Conservation (phyloP, 768 basidiomycete species). For the Trametes sanguinea region DNA sequence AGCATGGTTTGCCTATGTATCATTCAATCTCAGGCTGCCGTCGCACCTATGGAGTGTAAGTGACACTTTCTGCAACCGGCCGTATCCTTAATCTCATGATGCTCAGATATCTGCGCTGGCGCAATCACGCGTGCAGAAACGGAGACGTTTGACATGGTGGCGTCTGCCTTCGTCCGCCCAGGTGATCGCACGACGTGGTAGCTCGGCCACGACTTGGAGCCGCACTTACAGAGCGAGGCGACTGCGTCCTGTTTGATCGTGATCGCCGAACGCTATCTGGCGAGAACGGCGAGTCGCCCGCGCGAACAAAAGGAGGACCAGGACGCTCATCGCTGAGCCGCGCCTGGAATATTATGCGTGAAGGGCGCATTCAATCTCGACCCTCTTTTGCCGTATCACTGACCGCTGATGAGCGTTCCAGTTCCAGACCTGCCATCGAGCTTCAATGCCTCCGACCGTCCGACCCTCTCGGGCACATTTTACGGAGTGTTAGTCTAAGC, state of each 20-base stretch:
- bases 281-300: background rate
- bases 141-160: background rate
- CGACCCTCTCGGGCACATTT: too few relatives aligned
- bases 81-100: background rate
- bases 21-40: too few relatives aligned
- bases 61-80: too few relatives aligned
- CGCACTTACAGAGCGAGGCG: background rate
- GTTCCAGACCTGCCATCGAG: background rate
- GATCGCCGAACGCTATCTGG: conserved; percentile 10
- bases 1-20: too few relatives aligned
- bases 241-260: background rate
- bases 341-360: background rate
- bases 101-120: background rate
- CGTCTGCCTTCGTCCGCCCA: background rate
- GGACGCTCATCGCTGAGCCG: background rate
- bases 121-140: background rate
- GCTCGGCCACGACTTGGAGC: background rate
- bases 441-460: background rate
- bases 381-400: background rate
- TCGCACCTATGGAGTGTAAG: too few relatives aligned
- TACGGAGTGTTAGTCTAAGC: too few relatives aligned
- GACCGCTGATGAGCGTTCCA: background rate
- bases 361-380: background rate
- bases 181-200: background rate
- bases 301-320: background rate